Evolutionary conservation across 345 rosid species (phyloP).

Genomic region (Melaleuca quinquenervia): DNA sequence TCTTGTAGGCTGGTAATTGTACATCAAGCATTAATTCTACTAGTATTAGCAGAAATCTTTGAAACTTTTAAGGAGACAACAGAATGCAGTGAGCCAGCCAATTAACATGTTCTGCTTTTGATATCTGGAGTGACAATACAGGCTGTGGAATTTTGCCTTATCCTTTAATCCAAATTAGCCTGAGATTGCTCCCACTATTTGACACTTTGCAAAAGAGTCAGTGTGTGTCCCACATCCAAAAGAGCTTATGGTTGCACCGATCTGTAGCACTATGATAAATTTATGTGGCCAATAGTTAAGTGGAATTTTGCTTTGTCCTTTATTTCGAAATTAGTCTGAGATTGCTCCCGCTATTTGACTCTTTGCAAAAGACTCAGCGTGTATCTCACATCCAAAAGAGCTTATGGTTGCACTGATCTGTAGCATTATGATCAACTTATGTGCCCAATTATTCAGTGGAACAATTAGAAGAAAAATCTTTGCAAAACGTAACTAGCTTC

Average conservation of each 20-base stretch:
- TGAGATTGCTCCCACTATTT: not conserved
- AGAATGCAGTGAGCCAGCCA: not conserved
- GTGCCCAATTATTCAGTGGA: not conserved
- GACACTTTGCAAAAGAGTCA: not conserved
- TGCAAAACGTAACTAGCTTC: not conserved
- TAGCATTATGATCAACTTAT: not conserved
- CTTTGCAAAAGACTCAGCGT: not conserved
- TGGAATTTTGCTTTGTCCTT: not conserved
- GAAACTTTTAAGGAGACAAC: not conserved
- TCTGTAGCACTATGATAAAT: not conserved
- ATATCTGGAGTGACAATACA: not conserved
- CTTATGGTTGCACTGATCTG: not conserved
- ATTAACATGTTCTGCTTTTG: not conserved
- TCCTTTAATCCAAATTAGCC: not conserved
- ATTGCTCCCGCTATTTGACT: not conserved
- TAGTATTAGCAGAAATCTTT: not conserved
- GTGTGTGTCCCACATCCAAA: not conserved
- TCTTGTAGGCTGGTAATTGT: not conserved
- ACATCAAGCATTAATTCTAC: not conserved
- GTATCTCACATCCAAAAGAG: not conserved
- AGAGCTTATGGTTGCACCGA: not conserved
- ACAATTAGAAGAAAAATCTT: not conserved
- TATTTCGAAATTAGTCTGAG: not conserved
- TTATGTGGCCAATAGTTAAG: not conserved
- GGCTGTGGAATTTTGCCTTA: not conserved